phyloP scores from a whole-genome alignment of 495 filamentous ascomycete species.

The Penicillium subrubescens region DNA sequence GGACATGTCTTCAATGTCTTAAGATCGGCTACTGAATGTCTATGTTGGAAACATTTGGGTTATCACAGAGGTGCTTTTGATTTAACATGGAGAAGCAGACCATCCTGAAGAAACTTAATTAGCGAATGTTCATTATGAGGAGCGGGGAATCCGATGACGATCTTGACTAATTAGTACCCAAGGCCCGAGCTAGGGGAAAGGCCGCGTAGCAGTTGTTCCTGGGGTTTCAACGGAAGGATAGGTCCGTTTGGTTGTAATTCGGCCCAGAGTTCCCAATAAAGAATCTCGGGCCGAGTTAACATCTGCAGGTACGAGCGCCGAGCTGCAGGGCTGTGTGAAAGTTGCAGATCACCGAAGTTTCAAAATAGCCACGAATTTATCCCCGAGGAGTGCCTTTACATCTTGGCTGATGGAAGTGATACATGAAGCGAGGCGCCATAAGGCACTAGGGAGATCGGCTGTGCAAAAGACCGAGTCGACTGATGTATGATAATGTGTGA shows the following conservation, averaged over 20 bases:
- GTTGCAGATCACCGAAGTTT: not conserved
- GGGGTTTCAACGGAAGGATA: not conserved
- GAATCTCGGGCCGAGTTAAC: slow-evolving; percentile 9
- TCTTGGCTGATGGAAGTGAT: not conserved
- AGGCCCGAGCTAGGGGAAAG: not conserved
- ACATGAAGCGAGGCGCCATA: not conserved
- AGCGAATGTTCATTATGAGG: not conserved
- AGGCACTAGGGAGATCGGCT: not conserved
- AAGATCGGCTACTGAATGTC: not conserved
- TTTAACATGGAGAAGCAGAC: not conserved
- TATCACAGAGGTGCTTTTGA: not conserved
- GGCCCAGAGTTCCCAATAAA: slow-evolving; percentile 4
- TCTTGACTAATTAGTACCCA: not conserved
- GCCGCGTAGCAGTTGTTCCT: not conserved
- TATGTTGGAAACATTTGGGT: not conserved
- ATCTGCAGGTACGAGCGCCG: not conserved
- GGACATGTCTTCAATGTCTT: not conserved
- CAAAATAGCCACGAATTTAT: not conserved
- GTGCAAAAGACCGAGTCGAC: not conserved
- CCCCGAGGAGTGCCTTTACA: not conserved
- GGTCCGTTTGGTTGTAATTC: not conserved
- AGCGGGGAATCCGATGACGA: not conserved
- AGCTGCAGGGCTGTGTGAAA: not conserved
- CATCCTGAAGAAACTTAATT: not conserved
- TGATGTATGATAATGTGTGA: not conserved